Evolutionary conservation across 2,329 filamentous ascomycete genomes (phyloP), one percentile per base, ranked within the genome.

Genomic region (Apiospora marii): DNA sequence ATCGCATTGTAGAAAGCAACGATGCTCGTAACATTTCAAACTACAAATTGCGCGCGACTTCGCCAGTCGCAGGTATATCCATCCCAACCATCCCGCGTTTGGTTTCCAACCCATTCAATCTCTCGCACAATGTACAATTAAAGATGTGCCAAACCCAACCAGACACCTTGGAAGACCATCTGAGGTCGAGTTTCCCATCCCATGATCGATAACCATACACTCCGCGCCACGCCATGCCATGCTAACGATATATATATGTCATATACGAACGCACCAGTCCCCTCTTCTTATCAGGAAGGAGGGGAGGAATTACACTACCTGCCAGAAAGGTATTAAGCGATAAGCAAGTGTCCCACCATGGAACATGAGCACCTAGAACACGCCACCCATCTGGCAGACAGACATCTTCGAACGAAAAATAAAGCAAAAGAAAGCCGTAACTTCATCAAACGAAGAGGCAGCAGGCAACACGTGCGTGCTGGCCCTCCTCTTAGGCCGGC

Each of bases 1-100:
- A 37, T 24, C 34, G 24, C 22, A 41, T 3, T n/a, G 58, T 64
- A 64, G 34, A 24, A 64, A 41, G 4, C 19, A 64, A 64, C 58
- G 19, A n/a, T n/a, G 4, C 19, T 41, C 14, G 7, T 64, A 30
- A 24, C 58, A 64, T 41, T 64, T 22, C 58, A 64, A 41, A n/a
- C 58, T 64, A 64, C 12, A 37, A 64, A 41, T 41, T n/a, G 34
- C 58, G 58, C 34, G 30, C 30, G 58, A 64, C 58, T 3, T 64
- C 34, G 34, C 58, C 58, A 64, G 58, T 64, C 58, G 58, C 58
- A 64, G 58, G 58, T 41, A 64, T 64, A 64, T 64, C 58, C 58
- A n/a, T 22, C 51, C 14, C 14, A 58, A 7, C 22, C 27, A 53
- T 58, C 34, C 34, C 53, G 16, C 46, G 19, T 51, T 58, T 41